Conservation (phyloP, 2,329 filamentous ascomycete genomes). For the Coniochaeta sp. region DNA sequence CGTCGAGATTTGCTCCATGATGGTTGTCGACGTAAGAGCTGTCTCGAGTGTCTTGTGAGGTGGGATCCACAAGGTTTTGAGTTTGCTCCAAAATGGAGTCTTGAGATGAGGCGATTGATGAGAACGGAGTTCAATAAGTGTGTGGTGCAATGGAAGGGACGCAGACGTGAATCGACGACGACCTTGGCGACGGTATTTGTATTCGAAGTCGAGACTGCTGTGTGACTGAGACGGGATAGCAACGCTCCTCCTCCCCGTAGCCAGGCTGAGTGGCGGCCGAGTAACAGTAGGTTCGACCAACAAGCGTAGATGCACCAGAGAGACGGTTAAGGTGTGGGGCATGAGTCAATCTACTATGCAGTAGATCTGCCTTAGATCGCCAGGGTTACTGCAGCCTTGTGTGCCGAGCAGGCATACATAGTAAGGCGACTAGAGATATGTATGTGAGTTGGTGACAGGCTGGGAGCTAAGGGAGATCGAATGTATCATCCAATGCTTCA, state of each 20-base stretch:
- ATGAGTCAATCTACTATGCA: not conserved
- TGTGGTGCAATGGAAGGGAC: not conserved
- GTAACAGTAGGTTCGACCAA: not conserved
- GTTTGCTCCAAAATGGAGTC: not conserved
- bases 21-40: not conserved
- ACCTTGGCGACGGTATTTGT: not conserved
- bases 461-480: not conserved
- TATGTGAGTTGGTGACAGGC: not conserved
- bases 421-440: not conserved
- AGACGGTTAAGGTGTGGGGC: not conserved
- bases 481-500: not conserved
- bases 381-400: not conserved
- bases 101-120: not conserved
- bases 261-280: not conserved
- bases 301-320: not conserved
- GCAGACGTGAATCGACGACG: not conserved
- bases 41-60: not conserved
- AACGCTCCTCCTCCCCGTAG: not conserved
- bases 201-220: not conserved
- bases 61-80: not conserved
- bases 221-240: not conserved
- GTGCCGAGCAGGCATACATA: not conserved
- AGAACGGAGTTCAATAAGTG: not conserved
- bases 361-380: not conserved
- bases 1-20: constrained; percentile 13